A percentile compares a stretch with the other conserved stretches of the same genome.
These are phyloP conservation scores for Camelina laxa DNA, from an alignment of 345 rosid genomes.

Conservation along the genomic window DNA sequence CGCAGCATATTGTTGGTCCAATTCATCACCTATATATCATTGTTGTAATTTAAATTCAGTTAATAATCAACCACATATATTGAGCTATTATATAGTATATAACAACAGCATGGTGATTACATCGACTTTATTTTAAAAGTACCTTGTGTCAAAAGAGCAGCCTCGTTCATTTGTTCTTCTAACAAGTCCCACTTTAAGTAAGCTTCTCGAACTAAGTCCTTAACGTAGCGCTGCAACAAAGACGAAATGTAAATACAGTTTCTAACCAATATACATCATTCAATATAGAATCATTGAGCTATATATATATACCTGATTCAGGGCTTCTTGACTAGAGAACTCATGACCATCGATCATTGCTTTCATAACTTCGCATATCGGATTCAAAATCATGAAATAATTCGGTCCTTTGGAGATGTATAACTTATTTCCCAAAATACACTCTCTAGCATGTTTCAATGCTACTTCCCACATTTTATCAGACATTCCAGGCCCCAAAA, in stretches of 20 bases:
- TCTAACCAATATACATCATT: background rate
- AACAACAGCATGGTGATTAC: background rate
- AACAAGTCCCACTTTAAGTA: constrained; percentile 56
- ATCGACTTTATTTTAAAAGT: background rate
- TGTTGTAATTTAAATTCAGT: background rate
- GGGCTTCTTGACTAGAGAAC: constrained; percentile 45
- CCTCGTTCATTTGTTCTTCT: constrained; percentile 56
- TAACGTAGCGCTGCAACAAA: constrained; percentile 50
- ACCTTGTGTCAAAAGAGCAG: constrained; percentile 68
- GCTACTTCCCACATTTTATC: constrained; percentile 82
- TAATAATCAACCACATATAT: background rate
- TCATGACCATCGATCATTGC: constrained; percentile 56
- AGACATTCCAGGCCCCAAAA: constrained; percentile 72
- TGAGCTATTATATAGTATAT: background rate
- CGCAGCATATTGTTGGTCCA: constrained; percentile 47
- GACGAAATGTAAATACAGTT: background rate
- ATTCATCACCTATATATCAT: constrained; percentile 47
- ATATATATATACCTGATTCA: constrained; percentile 49
- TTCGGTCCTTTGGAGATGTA: constrained; percentile 48
- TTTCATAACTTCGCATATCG: constrained; percentile 66
- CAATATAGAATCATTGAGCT: background rate
- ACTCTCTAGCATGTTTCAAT: constrained; percentile 72
- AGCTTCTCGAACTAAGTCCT: constrained; percentile 64
- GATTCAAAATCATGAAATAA: constrained; percentile 54
- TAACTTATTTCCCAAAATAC: constrained; percentile 62